A percentile compares a stretch with the other conserved stretches of the same genome.
These are phyloP conservation scores for Chimonanthus praecox DNA, from an alignment of 164 flowering plant species.

Conservation along the genomic window DNA sequence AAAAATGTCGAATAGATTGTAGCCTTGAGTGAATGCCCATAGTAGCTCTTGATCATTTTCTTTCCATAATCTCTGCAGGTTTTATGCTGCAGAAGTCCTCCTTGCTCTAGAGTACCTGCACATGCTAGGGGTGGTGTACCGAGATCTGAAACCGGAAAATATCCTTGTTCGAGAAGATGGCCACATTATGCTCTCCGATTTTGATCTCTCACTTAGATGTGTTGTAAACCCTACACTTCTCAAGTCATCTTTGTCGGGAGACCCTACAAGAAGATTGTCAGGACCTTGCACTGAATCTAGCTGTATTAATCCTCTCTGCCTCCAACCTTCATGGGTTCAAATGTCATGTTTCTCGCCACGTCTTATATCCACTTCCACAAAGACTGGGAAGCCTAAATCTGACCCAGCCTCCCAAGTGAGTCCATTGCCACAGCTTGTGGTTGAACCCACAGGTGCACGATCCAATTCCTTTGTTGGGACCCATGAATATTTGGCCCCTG, in stretches of 20 bases:
- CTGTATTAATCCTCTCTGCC: conserved; percentile 81
- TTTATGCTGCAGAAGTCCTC: conserved; percentile 83
- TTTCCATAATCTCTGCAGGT: conserved; percentile 37
- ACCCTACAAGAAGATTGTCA: conserved; percentile 33
- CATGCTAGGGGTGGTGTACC: conserved; percentile 91
- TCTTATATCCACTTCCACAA: conserved; percentile 35
- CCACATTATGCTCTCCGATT: conserved; percentile 89
- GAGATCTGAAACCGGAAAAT: conserved; percentile 90
- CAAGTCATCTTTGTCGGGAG: conserved; percentile 35
- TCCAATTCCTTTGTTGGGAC: conserved; percentile 94
- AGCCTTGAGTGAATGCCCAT: neutral
- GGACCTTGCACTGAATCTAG: conserved; percentile 50
- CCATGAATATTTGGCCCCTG: conserved; percentile 91
- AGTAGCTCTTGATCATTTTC: conserved; percentile 2
- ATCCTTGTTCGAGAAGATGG: conserved; percentile 85
- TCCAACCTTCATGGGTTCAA: conserved; percentile 64
- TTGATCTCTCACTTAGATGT: conserved; percentile 77
- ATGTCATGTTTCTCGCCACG: conserved; percentile 73
- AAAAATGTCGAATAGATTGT: neutral
- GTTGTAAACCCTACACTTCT: conserved; percentile 55
- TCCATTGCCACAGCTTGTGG: conserved; percentile 73
- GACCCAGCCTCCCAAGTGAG: conserved; percentile 38
- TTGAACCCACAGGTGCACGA: conserved; percentile 80
- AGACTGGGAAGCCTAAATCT: conserved; percentile 42
- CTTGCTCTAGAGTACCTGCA: conserved; percentile 88